Evolutionary conservation across 1,284 basidiomycete species (phyloP), one percentile per base, ranked within the genome.

Genomic region (Irpex sp.): DNA sequence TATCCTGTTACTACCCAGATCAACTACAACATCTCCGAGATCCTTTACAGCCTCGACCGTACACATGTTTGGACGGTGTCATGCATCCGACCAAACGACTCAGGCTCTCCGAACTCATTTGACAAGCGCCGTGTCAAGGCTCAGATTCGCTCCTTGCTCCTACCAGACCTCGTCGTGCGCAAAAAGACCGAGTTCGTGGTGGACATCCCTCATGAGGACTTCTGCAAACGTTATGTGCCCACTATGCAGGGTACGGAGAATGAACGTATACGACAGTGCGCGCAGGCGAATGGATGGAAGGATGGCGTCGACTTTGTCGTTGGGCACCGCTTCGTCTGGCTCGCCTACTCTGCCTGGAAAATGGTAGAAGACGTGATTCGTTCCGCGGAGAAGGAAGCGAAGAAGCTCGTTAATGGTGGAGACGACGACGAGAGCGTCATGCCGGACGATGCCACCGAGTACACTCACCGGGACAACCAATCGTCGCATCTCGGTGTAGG

Each of bases 21-120:
- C 67, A 95, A 95, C 72, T 83, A 86, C 66, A 87, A 86, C 0
- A 78, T 96, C 18, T 87, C 90, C n/a, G 86, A 89, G 64, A 72
- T 94, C 14, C 82, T 94, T 55, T 69, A 78, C 28, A 80, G 80
- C 37, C 73, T 95, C 54, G 87, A 93, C 66, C 78, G 79, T 14
- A 83, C 87, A 0, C 82, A 78, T 6, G 68, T 88, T 6, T 97
- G 94, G 94, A 85, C 84, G 0, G 79, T 97, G 9, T 81, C 87
- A 0, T 94, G 93, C 65, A 85, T 98, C 61, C 85, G 93, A 2
- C 94, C 96, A 1, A 97, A 96, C 75, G 94, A 96, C 74, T 93
- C 91, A 0, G 82, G 84, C 28, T 88, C 90, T 0, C 82, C 93
- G 16, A 93, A 94, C 67, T 93, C 91, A 4, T 94, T 96, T 70